Conservation (phyloP, 257 asterid genomes). For the Fraxinus pennsylvanica region DNA sequence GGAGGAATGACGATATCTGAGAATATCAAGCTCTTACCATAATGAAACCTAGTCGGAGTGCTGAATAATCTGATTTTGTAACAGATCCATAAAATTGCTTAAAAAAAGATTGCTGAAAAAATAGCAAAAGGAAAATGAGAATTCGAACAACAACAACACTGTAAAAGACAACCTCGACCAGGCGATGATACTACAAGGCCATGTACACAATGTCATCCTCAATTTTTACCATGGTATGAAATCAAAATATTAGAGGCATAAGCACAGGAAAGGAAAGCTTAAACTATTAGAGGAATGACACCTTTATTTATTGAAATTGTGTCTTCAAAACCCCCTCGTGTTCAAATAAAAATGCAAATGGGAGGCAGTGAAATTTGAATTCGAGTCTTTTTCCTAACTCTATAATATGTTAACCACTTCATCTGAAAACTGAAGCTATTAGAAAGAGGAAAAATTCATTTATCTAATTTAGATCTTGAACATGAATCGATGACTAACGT, state of each 20-base stretch:
- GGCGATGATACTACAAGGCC: background rate
- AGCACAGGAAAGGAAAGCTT: background rate
- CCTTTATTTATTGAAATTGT: background rate
- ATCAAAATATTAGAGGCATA: background rate
- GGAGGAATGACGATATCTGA: conserved; percentile 6
- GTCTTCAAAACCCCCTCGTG: background rate
- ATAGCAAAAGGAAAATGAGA: conserved; percentile 13
- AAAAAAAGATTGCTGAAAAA: conserved; percentile 79
- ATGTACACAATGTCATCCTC: background rate
- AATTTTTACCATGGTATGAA: background rate
- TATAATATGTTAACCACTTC: background rate
- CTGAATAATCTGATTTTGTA: conserved; percentile 80
- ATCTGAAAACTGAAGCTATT: too few species aligned
- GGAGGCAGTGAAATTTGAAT: background rate
- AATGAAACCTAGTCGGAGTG: conserved; percentile 89
- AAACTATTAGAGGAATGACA: background rate
- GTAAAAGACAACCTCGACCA: background rate
- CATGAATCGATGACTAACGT: background rate
- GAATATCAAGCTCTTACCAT: conserved; percentile 43
- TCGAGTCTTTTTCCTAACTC: background rate
- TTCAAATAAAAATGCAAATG: too few species aligned
- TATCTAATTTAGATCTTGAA: background rate
- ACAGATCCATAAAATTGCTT: conserved; percentile 95
- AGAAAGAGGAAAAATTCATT: background rate
- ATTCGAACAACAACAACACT: background rate